Evolutionary conservation across 1,139 yeast species (phyloP).

Genomic region (Chernovozyma sophiae-reginae): DNA sequence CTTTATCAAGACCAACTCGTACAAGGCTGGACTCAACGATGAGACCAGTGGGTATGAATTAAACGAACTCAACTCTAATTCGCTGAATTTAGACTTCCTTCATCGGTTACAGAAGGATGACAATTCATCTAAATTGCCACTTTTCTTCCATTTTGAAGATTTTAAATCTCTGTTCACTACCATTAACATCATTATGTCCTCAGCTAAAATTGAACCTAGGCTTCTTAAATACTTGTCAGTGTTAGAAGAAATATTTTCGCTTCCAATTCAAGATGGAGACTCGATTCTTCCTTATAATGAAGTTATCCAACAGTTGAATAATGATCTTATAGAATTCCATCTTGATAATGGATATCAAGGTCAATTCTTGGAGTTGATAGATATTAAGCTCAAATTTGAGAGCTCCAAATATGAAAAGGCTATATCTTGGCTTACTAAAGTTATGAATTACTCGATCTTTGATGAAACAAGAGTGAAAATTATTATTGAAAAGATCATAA

Average conservation of each 20-base stretch:
- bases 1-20: slow-evolving; percentile 68
- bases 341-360: slow-evolving; percentile 57
- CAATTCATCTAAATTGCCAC: slow-evolving; percentile 36
- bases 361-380: slow-evolving; percentile 61
- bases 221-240: slow-evolving; percentile 66
- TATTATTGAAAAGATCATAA: slow-evolving; percentile 68
- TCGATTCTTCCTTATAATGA: slow-evolving; percentile 60
- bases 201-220: slow-evolving; percentile 53
- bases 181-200: slow-evolving; percentile 62
- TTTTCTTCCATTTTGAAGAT: slow-evolving; percentile 75
- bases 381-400: slow-evolving; percentile 60
- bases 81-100: neutral
- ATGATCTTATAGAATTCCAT: slow-evolving; percentile 63
- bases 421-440: slow-evolving; percentile 69
- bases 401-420: slow-evolving; percentile 61
- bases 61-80: neutral
- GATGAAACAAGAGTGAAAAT: slow-evolving; percentile 70
- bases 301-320: slow-evolving; percentile 67
- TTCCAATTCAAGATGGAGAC: slow-evolving; percentile 66
- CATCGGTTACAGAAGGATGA: neutral
- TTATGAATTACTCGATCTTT: slow-evolving; percentile 62
- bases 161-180: slow-evolving; percentile 77
- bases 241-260: slow-evolving; percentile 59
- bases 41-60: neutral
- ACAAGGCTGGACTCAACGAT: slow-evolving; percentile 42